phyloP scores from a whole-genome alignment of 352 stramenopile species.

The Phytopythium boreale region DNA sequence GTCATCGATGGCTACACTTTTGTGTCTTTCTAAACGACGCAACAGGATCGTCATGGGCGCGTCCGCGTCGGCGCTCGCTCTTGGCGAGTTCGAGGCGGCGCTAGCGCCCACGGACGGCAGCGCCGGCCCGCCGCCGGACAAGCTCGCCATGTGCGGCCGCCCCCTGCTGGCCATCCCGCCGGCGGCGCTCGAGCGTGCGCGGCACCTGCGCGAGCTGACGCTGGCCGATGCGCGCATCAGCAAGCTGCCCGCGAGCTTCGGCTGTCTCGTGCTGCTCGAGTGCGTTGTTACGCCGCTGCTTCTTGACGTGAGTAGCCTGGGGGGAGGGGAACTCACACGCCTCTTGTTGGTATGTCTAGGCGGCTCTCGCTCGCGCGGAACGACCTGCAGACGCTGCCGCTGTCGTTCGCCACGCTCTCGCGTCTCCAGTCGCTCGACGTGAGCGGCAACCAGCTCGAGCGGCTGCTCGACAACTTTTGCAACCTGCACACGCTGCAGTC shows the following conservation, averaged over 20 bases:
- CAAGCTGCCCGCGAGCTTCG: slow-evolving; percentile 46
- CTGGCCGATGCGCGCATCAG: slow-evolving; percentile 30
- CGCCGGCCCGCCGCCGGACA: not conserved
- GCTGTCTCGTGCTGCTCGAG: slow-evolving; percentile 44
- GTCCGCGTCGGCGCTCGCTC: slow-evolving; percentile 30
- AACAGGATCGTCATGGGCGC: slow-evolving; percentile 20
- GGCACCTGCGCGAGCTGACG: slow-evolving; percentile 39
- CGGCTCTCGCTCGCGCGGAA: slow-evolving; percentile 48
- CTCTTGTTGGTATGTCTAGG: slow-evolving; percentile 18
- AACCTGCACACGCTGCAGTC: slow-evolving; percentile 31
- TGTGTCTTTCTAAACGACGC: no score
- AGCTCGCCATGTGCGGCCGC: slow-evolving; percentile 28
- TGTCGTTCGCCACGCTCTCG: slow-evolving; percentile 49
- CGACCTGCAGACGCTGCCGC: slow-evolving; percentile 44
- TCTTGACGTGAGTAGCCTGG: not conserved
- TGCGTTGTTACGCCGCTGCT: slow-evolving; percentile 18
- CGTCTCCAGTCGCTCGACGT: slow-evolving; percentile 35
- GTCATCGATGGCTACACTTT: slow-evolving; percentile 1
- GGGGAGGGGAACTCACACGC: not conserved
- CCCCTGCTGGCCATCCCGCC: slow-evolving; percentile 46
- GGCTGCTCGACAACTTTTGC: slow-evolving; percentile 52
- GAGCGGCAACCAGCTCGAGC: slow-evolving; percentile 39
- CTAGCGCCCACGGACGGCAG: slow-evolving; percentile 8
- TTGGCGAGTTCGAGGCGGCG: slow-evolving; percentile 38
- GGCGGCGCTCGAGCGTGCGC: slow-evolving; percentile 30